Evolutionary conservation across 2,329 filamentous ascomycete genomes (phyloP).

Genomic region (Stachybotrys elegans): DNA sequence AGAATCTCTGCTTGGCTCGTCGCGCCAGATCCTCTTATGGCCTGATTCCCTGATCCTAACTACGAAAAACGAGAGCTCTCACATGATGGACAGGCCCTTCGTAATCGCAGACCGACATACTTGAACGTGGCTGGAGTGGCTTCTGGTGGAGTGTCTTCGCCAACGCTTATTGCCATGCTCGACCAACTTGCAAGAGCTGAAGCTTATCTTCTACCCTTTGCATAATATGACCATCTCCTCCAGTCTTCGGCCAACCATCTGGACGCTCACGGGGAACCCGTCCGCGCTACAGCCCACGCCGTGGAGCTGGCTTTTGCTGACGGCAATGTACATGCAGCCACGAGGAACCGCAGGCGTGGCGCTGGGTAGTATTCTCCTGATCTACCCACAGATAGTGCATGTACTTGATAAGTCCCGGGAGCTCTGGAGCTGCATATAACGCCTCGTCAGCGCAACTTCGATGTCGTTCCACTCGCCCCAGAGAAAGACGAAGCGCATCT

Average conservation of each 20-base stretch:
- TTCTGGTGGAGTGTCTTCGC: too few relatives aligned
- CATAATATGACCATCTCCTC: constrained; percentile 91
- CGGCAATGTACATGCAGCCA: constrained; percentile 77
- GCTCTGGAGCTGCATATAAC: constrained; percentile 66
- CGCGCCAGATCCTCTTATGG: too few relatives aligned
- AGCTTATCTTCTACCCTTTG: constrained; percentile 66
- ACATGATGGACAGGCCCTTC: too few relatives aligned
- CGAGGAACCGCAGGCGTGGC: constrained; percentile 87
- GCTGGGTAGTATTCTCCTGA: constrained; percentile 79
- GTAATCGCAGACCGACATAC: too few relatives aligned
- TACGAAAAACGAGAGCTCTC: too few relatives aligned
- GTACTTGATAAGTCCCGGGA: constrained; percentile 72
- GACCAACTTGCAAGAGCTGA: constrained; percentile 43
- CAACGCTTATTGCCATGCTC: too few relatives aligned
- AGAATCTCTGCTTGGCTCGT: too few relatives aligned
- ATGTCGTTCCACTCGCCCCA: constrained; percentile 74
- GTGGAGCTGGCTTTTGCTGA: constrained; percentile 69
- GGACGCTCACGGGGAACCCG: constrained; percentile 80
- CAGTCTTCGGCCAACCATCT: constrained; percentile 72
- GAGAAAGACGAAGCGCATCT: constrained; percentile 71
- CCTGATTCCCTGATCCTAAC: too few relatives aligned
- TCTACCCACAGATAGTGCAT: constrained; percentile 88
- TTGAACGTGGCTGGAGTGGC: too few relatives aligned
- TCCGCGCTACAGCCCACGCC: constrained; percentile 79
- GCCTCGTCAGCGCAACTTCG: constrained; percentile 70